Evolutionary conservation across 208 protist genomes (phyloP).

Genomic region (Crithidia bombi): DNA sequence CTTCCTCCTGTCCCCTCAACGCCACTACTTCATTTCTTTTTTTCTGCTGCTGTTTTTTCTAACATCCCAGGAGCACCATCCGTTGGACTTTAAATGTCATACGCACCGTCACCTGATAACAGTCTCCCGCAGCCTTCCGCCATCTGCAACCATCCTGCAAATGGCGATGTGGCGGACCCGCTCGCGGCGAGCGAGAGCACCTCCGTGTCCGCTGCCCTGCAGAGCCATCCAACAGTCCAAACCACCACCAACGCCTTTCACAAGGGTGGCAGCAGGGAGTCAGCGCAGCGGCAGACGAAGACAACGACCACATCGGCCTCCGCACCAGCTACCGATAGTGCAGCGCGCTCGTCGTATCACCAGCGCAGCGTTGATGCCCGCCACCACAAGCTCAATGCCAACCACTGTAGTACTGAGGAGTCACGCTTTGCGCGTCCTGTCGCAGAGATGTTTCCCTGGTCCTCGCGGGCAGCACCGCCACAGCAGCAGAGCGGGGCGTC

Average conservation of each 20-base stretch:
- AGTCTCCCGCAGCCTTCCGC: slow-evolving; percentile 2
- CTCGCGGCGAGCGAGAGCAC: neutral
- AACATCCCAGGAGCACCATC: no score
- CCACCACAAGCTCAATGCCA: neutral
- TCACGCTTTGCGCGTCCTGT: slow-evolving; percentile 1
- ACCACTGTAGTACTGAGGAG: neutral
- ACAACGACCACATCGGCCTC: neutral
- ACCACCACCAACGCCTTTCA: slow-evolving; percentile 1
- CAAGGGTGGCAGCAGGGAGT: neutral
- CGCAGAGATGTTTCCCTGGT: slow-evolving; percentile 10
- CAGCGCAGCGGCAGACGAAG: neutral
- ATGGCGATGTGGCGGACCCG: neutral
- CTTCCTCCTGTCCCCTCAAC: no score
- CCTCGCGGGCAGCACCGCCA: neutral
- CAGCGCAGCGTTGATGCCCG: neutral
- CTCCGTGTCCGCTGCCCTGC: no score
- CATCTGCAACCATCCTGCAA: neutral
- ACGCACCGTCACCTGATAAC: slow-evolving; percentile 1
- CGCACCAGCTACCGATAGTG: neutral
- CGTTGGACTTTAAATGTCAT: neutral
- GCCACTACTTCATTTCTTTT: neutral
- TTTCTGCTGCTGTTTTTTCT: neutral
- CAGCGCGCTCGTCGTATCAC: neutral
- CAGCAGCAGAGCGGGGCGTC: neutral
- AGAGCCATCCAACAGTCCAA: neutral